Evolutionary conservation across 768 basidiomycete genomes (phyloP), one percentile per base, ranked within the genome.

Genomic region (Calocybe cyanea): DNA sequence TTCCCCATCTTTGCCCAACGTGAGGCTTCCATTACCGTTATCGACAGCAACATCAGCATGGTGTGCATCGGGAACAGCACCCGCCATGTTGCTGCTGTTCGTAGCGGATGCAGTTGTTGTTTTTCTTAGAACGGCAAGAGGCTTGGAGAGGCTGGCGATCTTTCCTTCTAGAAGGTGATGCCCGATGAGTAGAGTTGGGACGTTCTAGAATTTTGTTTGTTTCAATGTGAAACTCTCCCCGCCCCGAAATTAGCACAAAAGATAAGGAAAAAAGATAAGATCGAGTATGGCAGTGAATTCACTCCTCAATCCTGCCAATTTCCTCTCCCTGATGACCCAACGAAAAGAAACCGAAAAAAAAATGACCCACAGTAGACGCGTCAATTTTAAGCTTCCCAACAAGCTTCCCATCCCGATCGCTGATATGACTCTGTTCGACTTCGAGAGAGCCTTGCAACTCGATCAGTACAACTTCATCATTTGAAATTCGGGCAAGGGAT

Each of bases 81-180:
- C n/a, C n/a, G n/a, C n/a, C n/a, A n/a, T n/a, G n/a, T n/a, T n/a
- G n/a, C 33, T 34, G 35, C 36, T 41, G 23, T 33, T n/a, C 41
- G 57, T 48, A 17, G 43, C 24, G 8, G 45, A 51, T 18, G 43
- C 21, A 39, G 56, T 11, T 18, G 50, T 55, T 47, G 65, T 63
- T 38, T 80, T 76, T 49, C 76, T 69, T 23, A 96, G 73, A 33
- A 96, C 78, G 2, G 87, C 94, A 21, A 90, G 72, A 0, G 93
- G 92, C 59, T 90, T 94, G 2, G 84, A 67, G 6, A 97, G 72
- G 36, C 65, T 71, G 25, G 80, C 73, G 49, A 95, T 72, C 60
- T 87, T 89, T 43, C 93, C 93, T 58, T 97, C 94, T 4, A 97
- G 80, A 23, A 93, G 72, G 57, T 96, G 92, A 64, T 94, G 84